Conservation (phyloP, 2,329 filamentous ascomycete genomes). For the Anthostomella pinea region DNA sequence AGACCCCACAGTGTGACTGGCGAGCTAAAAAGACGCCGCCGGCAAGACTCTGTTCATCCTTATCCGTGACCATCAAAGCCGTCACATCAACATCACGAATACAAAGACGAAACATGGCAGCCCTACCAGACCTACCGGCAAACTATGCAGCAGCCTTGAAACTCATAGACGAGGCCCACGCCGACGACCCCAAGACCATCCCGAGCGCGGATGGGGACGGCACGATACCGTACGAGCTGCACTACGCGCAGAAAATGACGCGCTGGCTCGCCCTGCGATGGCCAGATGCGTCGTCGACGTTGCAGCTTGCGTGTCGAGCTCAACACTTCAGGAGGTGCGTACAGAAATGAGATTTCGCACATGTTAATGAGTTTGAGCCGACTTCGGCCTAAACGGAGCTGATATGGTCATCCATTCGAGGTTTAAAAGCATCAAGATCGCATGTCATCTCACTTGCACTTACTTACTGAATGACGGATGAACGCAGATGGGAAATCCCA, state of each 20-base stretch:
- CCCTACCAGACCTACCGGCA: constrained; percentile 24
- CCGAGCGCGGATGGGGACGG: constrained; percentile 34
- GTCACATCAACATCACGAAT: background rate
- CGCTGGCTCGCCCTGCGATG: constrained; percentile 62
- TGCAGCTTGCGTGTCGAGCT: constrained; percentile 75
- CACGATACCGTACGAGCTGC: constrained; percentile 68
- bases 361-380: too few species aligned
- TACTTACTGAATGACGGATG: background rate
- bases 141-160: too few species aligned
- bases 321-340: constrained; percentile 72
- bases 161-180: constrained; percentile 72
- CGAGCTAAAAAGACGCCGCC: too few species aligned
- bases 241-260: constrained; percentile 80
- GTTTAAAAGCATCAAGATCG: too few species aligned
- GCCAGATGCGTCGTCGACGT: constrained; percentile 60
- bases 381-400: too few species aligned
- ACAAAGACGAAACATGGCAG: constrained; percentile 11
- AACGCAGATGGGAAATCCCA: constrained; percentile 69
- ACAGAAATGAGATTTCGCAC: too few species aligned
- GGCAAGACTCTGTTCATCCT: too few species aligned
- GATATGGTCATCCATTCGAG: too few species aligned
- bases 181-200: constrained; percentile 60
- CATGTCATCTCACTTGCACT: background rate
- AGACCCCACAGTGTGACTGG: too few species aligned
- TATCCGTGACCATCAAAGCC: too few species aligned